Base-by-base conservation (phyloP, 192 early-diverging fungal species). In the Dissophora globulifera region DNA sequence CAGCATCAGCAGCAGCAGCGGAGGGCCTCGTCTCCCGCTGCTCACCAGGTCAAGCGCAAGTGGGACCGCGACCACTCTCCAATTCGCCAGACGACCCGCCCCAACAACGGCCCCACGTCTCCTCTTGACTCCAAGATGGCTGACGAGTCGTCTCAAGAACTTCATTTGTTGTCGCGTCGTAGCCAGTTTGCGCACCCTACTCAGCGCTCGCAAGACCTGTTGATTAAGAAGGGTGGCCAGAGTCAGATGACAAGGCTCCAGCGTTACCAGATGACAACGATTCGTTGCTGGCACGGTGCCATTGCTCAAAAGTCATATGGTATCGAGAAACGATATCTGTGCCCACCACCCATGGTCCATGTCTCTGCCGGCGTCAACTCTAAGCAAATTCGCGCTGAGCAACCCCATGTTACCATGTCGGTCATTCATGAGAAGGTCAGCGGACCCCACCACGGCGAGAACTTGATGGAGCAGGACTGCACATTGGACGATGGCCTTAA, bases 241-340 rank as follows among this genome's bases (percentile, higher is more conserved):
- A 76, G 54, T 6, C 49, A 42, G 16, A 76, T 60, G 63, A 76
- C 53, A 30, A 58, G 56, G 26, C 66, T 76, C 63, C 72, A 67
- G 48, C 68, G 64, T 17, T 69, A 61, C 38, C 79, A 76, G 43
- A 84, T 84, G 80, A 88, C 88, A 12, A 94, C 93, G 12, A 88
- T 97, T 23, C 85, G 92, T 12, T 91, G 94, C 70, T 86, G 89
- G 69, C 92, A 94, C 40, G 90, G 93, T 5, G 74, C 88, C 1
- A 94, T 95, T 19, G 94, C 92, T 1, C 95, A 97, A 82, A 97
- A 97, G 81, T 95, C 93, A 3, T 97, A 97, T 83, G 95, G 94
- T 27, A 87, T 87, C 70, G 95, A 97, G 69, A 97, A 96, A 75
- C 87, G 95, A 11, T 93, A 91, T 71, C 72, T 92, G 48, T 92